A percentile compares a stretch with the other conserved stretches of the same genome.
Conservation (phyloP, 2,329 filamentous ascomycete genomes). For the Myriosclerotinia duriaeana region DNA sequence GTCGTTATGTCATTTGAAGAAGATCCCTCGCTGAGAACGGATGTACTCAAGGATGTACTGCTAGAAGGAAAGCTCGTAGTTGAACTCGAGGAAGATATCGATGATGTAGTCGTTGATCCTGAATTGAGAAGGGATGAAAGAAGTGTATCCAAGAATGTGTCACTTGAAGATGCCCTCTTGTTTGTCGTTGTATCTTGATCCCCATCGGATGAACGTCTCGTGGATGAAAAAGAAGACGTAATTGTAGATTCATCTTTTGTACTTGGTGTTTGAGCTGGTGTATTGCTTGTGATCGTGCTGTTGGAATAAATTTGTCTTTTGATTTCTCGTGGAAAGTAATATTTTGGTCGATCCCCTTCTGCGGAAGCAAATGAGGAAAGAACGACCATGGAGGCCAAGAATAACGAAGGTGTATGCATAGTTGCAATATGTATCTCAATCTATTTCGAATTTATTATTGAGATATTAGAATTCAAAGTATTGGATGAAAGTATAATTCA, state of each 20-base stretch:
- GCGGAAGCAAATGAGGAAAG: constrained; percentile 49
- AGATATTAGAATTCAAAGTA: constrained; percentile 17
- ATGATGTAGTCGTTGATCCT: constrained; percentile 4
- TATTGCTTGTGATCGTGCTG: constrained; percentile 29
- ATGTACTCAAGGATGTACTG: not conserved
- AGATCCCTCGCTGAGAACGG: not conserved
- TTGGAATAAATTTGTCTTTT: constrained; percentile 49
- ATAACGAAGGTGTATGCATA: constrained; percentile 53
- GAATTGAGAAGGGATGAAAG: not conserved
- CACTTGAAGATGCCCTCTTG: not conserved
- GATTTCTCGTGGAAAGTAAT: constrained; percentile 58
- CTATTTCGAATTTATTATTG: constrained; percentile 15
- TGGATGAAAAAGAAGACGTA: constrained; percentile 24
- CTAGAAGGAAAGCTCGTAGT: not conserved
- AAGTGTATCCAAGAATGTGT: not conserved
- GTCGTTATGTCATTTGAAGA: not conserved
- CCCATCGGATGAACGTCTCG: constrained; percentile 25
- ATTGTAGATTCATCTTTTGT: constrained; percentile 24
- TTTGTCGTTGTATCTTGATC: constrained; percentile 6
- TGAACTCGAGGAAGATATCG: constrained; percentile 1
- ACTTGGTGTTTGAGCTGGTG: constrained; percentile 23
- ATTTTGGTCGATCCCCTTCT: constrained; percentile 49
- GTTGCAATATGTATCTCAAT: constrained; percentile 32
- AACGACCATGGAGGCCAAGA: constrained; percentile 52
- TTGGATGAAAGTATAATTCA: constrained; percentile 8